Evolutionary conservation across 768 basidiomycete genomes (phyloP).

Genomic region (Kwoniella heveanensis): DNA sequence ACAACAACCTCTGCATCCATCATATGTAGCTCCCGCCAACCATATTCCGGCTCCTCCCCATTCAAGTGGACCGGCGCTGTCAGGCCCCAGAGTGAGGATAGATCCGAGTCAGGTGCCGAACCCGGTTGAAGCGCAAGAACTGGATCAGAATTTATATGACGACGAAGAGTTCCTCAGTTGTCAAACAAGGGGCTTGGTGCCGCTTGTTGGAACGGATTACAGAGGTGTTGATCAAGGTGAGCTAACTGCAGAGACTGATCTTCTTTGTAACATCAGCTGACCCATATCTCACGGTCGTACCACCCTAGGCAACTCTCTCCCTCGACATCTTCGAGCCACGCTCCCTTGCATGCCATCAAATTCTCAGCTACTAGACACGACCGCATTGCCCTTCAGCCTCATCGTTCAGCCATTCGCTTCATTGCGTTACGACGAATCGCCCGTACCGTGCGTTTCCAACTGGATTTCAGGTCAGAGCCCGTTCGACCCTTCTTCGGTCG

Average conservation of each 20-base stretch:
- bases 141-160: slow-evolving; percentile 78
- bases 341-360: slow-evolving; percentile 86
- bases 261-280: no score
- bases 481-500: slow-evolving; percentile 28
- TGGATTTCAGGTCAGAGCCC: slow-evolving; percentile 54
- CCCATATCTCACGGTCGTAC: slow-evolving; percentile 3
- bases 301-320: slow-evolving; percentile 77
- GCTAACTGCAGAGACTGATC: no score
- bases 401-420: slow-evolving; percentile 89
- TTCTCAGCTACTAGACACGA: slow-evolving; percentile 74
- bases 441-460: slow-evolving; percentile 71
- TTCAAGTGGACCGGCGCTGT: slow-evolving; percentile 64
- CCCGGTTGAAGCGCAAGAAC: slow-evolving; percentile 73
- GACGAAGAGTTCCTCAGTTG: slow-evolving; percentile 69
- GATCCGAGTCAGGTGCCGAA: slow-evolving; percentile 91
- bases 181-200: slow-evolving; percentile 65
- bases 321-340: slow-evolving; percentile 83
- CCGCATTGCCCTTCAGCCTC: slow-evolving; percentile 80
- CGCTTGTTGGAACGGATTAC: slow-evolving; percentile 83
- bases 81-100: slow-evolving; percentile 66
- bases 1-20: slow-evolving; percentile 29
- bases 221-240: slow-evolving; percentile 87
- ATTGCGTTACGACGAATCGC: slow-evolving; percentile 68
- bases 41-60: slow-evolving; percentile 71
- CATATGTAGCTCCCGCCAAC: slow-evolving; percentile 34